phyloP scores from a whole-genome alignment of 2,329 filamentous ascomycete species.

The Xylaria sp. region DNA sequence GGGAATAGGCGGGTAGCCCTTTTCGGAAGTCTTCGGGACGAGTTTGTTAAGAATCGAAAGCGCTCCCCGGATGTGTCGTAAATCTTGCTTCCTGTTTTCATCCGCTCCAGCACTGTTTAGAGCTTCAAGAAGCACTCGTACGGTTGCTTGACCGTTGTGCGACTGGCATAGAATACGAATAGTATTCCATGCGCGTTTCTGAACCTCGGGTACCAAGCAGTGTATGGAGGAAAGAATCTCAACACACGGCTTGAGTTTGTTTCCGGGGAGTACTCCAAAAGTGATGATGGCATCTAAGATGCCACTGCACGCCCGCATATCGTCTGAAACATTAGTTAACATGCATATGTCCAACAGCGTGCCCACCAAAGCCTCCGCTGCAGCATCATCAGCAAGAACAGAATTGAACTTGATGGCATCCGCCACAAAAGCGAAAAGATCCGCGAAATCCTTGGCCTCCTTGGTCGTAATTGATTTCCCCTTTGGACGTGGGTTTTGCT shows the following conservation, averaged over 20 bases:
- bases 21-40: slow-evolving; percentile 67
- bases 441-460: slow-evolving; percentile 71
- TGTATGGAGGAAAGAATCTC: slow-evolving; percentile 79
- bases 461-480: slow-evolving; percentile 55
- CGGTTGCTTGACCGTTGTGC: slow-evolving; percentile 76
- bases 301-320: slow-evolving; percentile 73
- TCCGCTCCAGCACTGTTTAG: slow-evolving; percentile 62
- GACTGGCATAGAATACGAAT: slow-evolving; percentile 77
- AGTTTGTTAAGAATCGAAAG: slow-evolving; percentile 72
- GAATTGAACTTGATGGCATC: slow-evolving; percentile 82
- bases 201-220: slow-evolving; percentile 69
- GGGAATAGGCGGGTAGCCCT: slow-evolving; percentile 69
- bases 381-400: slow-evolving; percentile 71
- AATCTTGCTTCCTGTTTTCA: slow-evolving; percentile 61
- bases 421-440: slow-evolving; percentile 72
- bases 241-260: slow-evolving; percentile 72
- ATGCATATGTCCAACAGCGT: slow-evolving; percentile 74
- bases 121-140: slow-evolving; percentile 73
- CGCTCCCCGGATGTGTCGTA: slow-evolving; percentile 70
- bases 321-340: slow-evolving; percentile 71
- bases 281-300: slow-evolving; percentile 78
- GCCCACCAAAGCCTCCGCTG: slow-evolving; percentile 70
- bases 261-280: slow-evolving; percentile 74
- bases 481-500: slow-evolving; percentile 58
- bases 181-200: slow-evolving; percentile 75